phyloP scores from a whole-genome alignment of 495 filamentous ascomycete species.

The Emericellopsis terricola region DNA sequence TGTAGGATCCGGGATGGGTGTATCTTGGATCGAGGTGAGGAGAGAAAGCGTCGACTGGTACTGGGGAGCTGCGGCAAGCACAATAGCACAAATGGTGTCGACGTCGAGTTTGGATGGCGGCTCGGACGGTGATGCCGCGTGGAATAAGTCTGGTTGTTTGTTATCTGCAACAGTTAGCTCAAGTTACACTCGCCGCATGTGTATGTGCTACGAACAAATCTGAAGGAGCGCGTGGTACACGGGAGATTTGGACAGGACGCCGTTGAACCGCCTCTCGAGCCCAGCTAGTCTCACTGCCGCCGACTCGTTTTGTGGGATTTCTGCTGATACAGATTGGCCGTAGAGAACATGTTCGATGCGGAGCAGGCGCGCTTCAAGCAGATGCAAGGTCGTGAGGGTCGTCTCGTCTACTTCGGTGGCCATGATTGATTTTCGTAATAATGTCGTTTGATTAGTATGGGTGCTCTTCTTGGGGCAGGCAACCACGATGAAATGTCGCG shows the following conservation, averaged over 20 bases:
- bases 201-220: conserved; percentile 19
- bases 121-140: conserved; percentile 14
- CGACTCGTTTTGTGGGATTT: conserved; percentile 19
- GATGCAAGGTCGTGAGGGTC: conserved; percentile 45
- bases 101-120: conserved; percentile 22
- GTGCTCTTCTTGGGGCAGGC: no score
- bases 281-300: conserved; percentile 36
- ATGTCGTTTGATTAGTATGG: no score
- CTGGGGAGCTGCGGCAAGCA: conserved; percentile 54
- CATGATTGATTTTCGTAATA: no score
- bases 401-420: conserved; percentile 32
- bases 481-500: no score
- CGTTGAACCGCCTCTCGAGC: conserved; percentile 38
- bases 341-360: conserved; percentile 59
- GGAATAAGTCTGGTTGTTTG: conserved; percentile 28
- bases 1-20: conserved; percentile 52
- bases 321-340: conserved; percentile 24
- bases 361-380: conserved; percentile 58
- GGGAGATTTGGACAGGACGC: conserved; percentile 19
- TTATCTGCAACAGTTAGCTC: conserved; percentile 13
- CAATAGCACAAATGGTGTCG: conserved; percentile 39
- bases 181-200: neutral
- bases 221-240: conserved; percentile 30
- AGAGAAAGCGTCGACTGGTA: conserved; percentile 65
- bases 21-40: conserved; percentile 58